A percentile compares a stretch with the other conserved stretches of the same genome.
These are phyloP conservation scores for Pythium aristosporum DNA, from an alignment of 352 stramenopile species.

Conservation along the genomic window DNA sequence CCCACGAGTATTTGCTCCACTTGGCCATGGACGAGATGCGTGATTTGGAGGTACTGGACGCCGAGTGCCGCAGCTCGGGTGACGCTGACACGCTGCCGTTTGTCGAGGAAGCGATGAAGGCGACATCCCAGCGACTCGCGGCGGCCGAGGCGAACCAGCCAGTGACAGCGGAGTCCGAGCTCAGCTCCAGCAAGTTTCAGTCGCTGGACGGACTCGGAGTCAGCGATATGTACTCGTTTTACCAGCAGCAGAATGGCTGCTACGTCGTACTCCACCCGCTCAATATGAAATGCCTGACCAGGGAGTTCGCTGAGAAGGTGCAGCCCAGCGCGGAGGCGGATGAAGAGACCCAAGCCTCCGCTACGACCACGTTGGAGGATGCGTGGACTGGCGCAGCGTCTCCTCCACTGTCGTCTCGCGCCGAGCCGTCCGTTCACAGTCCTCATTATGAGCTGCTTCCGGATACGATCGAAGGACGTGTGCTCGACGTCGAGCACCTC, in stretches of 20 bases:
- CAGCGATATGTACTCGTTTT: conserved; percentile 75
- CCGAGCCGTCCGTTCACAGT: conserved; percentile 8
- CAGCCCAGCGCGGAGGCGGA: not conserved
- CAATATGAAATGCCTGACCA: conserved; percentile 88
- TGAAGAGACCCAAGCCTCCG: not conserved
- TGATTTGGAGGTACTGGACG: conserved; percentile 65
- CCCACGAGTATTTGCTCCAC: conserved; percentile 58
- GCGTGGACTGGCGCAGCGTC: conserved; percentile 20
- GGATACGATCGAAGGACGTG: conserved; percentile 48
- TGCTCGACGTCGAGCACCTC: conserved; percentile 85
- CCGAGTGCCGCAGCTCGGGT: conserved; percentile 66
- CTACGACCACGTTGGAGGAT: conserved; percentile 23
- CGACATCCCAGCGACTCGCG: conserved; percentile 59
- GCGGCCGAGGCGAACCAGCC: conserved; percentile 14
- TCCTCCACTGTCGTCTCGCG: conserved; percentile 10
- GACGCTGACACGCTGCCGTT: conserved; percentile 78
- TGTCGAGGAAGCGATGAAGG: conserved; percentile 76
- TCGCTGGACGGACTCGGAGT: conserved; percentile 12
- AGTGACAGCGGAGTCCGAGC: conserved; percentile 1
- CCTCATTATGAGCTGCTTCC: conserved; percentile 57
- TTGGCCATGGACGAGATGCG: conserved; percentile 65
- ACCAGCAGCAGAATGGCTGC: conserved; percentile 82
- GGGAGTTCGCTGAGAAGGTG: conserved; percentile 58
- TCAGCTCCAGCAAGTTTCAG: conserved; percentile 17
- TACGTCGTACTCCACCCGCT: conserved; percentile 89